These are phyloP conservation scores for Cupressus sempervirens DNA, from an alignment of 75 land plant species.

Conservation along the genomic window DNA sequence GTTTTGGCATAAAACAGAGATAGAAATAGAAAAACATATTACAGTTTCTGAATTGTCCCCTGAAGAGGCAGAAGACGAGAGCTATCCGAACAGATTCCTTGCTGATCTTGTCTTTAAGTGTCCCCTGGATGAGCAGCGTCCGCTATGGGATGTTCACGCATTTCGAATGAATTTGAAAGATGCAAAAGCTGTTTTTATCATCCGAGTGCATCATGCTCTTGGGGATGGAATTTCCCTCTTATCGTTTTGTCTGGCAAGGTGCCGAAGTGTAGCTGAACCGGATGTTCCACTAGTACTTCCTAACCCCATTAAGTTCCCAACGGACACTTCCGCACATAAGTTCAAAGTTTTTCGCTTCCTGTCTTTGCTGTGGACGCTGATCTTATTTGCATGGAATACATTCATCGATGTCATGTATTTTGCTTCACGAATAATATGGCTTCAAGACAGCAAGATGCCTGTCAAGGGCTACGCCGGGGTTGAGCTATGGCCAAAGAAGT, in stretches of 20 bases:
- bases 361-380: conserved; percentile 19
- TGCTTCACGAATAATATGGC: conserved; percentile 28
- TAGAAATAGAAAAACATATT: conserved; percentile 61
- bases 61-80: conserved; percentile 14
- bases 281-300: conserved; percentile 14
- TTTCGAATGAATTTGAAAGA: conserved; percentile 20
- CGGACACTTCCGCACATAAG: background rate
- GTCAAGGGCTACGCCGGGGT: conserved; percentile 63
- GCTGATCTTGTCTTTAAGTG: conserved; percentile 32
- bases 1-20: conserved; percentile 41
- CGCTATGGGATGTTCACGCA: conserved; percentile 37
- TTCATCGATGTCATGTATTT: conserved; percentile 36
- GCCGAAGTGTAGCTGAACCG: conserved; percentile 40
- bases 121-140: conserved; percentile 27
- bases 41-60: conserved; percentile 15
- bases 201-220: conserved; percentile 68
- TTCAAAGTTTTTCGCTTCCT: background rate
- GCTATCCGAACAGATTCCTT: conserved; percentile 42
- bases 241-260: conserved; percentile 56
- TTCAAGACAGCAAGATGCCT: conserved; percentile 43
- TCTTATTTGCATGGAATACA: conserved; percentile 46
- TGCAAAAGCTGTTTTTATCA: conserved; percentile 20
- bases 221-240: conserved; percentile 86
- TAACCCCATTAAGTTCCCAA: background rate
- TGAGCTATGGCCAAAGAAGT: conserved; percentile 61